Conservation (phyloP, 2,329 filamentous ascomycete species). For the Ramularia endophylla region DNA sequence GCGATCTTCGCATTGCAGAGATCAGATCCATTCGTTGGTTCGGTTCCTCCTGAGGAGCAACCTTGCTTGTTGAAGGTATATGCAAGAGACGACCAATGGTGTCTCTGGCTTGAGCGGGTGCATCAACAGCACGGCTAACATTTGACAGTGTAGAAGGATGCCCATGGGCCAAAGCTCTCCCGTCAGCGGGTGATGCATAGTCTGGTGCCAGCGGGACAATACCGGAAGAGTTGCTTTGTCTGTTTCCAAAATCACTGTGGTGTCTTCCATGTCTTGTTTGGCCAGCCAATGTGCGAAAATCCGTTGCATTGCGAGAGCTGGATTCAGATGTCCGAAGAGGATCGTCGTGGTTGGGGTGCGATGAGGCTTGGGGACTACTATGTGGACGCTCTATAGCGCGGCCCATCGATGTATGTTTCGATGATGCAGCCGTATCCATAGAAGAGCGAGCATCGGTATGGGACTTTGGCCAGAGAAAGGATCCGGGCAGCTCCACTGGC, state of each 20-base stretch:
- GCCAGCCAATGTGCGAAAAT: neutral
- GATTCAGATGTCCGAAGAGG: neutral
- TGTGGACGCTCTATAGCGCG: constrained; percentile 14
- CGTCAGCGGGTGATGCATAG: too few species aligned
- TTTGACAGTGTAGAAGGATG: too few species aligned
- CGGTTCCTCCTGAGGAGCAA: too few species aligned
- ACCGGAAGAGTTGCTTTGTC: constrained; percentile 4
- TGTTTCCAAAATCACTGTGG: constrained; percentile 1
- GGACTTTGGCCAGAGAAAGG: constrained; percentile 9
- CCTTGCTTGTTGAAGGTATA: too few species aligned
- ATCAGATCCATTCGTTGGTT: constrained; percentile 27
- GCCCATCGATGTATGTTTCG: constrained; percentile 3
- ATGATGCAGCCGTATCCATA: constrained; percentile 3
- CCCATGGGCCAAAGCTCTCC: too few species aligned
- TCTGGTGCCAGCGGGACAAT: too few species aligned
- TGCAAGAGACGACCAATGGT: too few species aligned
- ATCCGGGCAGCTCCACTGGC: constrained; percentile 26
- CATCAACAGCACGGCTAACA: too few species aligned
- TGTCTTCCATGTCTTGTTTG: constrained; percentile 1
- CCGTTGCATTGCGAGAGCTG: constrained; percentile 4
- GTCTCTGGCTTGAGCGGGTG: too few species aligned
- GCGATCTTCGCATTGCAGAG: constrained; percentile 30
- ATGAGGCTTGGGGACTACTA: constrained; percentile 19
- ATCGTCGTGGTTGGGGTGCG: neutral
- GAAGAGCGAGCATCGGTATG: neutral